Evolutionary conservation across 106 monocot genomes (phyloP).

Genomic region (Posidonia australis): DNA sequence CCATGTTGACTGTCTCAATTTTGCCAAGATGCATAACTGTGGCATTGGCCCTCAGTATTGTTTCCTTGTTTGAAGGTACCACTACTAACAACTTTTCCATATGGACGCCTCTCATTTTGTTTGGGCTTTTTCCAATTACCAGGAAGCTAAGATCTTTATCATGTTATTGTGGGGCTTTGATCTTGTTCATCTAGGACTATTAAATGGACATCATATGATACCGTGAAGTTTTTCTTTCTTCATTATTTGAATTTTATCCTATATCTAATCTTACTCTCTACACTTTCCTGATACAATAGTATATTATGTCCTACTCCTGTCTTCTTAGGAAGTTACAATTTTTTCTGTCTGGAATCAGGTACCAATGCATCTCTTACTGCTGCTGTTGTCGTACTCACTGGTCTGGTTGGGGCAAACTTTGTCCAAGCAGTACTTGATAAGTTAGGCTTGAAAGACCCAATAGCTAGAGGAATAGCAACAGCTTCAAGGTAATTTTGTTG

Average conservation of each 20-base stretch:
- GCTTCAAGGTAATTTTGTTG: constrained; percentile 69
- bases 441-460: constrained; percentile 67
- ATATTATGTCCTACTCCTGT: no score
- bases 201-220: no score
- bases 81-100: neutral
- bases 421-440: constrained; percentile 88
- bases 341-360: constrained; percentile 30
- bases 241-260: no score
- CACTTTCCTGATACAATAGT: no score
- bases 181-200: no score
- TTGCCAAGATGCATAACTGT: constrained; percentile 98
- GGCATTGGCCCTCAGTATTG: constrained; percentile 87
- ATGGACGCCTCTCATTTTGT: neutral
- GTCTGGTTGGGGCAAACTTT: constrained; percentile 95
- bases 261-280: no score
- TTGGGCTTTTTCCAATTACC: no score
- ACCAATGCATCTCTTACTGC: constrained; percentile 86
- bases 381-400: constrained; percentile 92
- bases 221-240: no score
- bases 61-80: constrained; percentile 92
- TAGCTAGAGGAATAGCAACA: constrained; percentile 95
- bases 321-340: neutral
- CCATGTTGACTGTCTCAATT: constrained; percentile 75
- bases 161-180: no score
- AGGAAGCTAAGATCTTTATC: no score